These are phyloP conservation scores for Scheffersomyces stambukii DNA, from an alignment of 1,139 yeast genomes.

Conservation along the genomic window DNA sequence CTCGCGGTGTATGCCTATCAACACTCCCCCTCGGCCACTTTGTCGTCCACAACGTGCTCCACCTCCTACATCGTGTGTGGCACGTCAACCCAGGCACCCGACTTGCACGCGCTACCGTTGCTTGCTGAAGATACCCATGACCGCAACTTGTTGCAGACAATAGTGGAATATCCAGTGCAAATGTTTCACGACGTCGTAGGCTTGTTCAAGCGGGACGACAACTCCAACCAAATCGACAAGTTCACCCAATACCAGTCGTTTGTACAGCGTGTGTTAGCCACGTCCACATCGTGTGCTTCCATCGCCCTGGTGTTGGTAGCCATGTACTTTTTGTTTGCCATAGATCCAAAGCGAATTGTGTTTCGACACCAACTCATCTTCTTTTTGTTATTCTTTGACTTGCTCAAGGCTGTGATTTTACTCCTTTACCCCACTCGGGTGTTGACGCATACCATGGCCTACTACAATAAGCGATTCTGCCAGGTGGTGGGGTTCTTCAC, in stretches of 20 bases:
- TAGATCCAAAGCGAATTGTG: constrained; percentile 57
- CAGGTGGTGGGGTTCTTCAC: constrained; percentile 84
- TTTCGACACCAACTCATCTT: constrained; percentile 73
- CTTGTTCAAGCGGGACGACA: constrained; percentile 4
- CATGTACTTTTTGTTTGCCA: constrained; percentile 52
- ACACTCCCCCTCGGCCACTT: no score
- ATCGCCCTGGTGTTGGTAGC: constrained; percentile 52
- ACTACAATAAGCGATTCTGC: constrained; percentile 53
- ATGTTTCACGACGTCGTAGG: not conserved
- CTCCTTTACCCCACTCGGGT: constrained; percentile 69
- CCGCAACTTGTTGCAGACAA: no score
- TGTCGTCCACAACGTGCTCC: no score
- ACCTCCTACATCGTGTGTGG: no score
- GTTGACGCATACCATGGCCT: constrained; percentile 43
- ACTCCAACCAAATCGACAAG: constrained; percentile 18
- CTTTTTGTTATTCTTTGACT: constrained; percentile 65
- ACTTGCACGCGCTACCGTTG: no score
- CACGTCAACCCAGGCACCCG: no score
- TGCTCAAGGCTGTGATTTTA: constrained; percentile 67
- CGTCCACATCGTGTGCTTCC: constrained; percentile 55
- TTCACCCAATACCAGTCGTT: constrained; percentile 23
- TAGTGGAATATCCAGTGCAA: no score
- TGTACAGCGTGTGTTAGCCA: constrained; percentile 48
- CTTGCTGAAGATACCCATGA: no score
- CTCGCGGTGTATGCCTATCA: no score